These are phyloP conservation scores for Peronospora belbahrii DNA, from an alignment of 352 stramenopile genomes.

Conservation along the genomic window DNA sequence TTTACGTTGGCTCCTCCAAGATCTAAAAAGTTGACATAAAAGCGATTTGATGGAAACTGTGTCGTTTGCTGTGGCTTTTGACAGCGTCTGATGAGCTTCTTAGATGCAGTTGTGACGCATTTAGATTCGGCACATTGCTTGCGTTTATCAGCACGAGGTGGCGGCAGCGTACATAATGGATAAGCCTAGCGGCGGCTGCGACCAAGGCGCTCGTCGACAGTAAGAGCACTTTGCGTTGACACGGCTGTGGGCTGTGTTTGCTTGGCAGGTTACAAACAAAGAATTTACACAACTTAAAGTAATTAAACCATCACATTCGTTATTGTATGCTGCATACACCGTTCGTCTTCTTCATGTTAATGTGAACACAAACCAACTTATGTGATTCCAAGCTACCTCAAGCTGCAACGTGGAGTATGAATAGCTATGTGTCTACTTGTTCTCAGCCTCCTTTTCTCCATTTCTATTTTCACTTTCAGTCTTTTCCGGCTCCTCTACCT, in stretches of 20 bases:
- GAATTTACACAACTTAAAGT: slow-evolving; percentile 11
- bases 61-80: slow-evolving; percentile 19
- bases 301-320: slow-evolving; percentile 19
- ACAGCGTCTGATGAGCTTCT: slow-evolving; percentile 48
- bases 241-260: not conserved
- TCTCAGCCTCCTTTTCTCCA: slow-evolving; percentile 13
- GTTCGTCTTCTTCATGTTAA: slow-evolving; percentile 19
- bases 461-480: slow-evolving; percentile 3
- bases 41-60: slow-evolving; percentile 24
- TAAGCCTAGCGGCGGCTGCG: slow-evolving; percentile 22
- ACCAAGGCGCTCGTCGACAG: slow-evolving; percentile 62
- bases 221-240: slow-evolving; percentile 27
- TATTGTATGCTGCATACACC: slow-evolving; percentile 10
- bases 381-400: not conserved
- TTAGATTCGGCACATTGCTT: slow-evolving; percentile 38
- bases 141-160: slow-evolving; percentile 34
- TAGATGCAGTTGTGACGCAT: slow-evolving; percentile 59
- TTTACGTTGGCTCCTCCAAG: slow-evolving; percentile 85
- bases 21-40: slow-evolving; percentile 53
- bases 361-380: not conserved
- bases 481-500: slow-evolving; percentile 17
- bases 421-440: slow-evolving; percentile 19
- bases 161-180: slow-evolving; percentile 26
- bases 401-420: not conserved
- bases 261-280: slow-evolving; percentile 10